phyloP scores from a whole-genome alignment of 2,329 filamentous ascomycete species.

The Blastomyces percursus region DNA sequence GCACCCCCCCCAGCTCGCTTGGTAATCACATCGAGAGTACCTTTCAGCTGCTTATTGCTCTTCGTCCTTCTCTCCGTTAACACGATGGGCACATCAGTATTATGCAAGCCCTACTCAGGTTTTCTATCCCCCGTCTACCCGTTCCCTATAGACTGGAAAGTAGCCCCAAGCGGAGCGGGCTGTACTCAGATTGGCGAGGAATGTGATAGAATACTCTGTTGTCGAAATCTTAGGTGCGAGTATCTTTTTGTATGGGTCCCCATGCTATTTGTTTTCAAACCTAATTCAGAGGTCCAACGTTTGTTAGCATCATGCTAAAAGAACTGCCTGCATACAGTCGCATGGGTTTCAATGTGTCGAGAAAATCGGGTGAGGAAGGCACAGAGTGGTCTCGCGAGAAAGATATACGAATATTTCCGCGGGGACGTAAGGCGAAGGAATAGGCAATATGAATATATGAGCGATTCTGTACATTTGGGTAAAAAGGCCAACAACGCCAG shows the following conservation, averaged over 20 bases:
- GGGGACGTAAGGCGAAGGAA: background rate
- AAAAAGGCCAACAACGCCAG: background rate
- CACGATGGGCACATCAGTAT: background rate
- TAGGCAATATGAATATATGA: background rate
- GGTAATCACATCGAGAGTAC: background rate
- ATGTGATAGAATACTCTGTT: background rate
- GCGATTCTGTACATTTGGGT: background rate
- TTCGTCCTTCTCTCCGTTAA: background rate
- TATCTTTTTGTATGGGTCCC: background rate
- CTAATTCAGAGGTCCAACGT: background rate
- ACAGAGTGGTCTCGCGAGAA: background rate
- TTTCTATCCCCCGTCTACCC: background rate
- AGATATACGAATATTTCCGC: background rate
- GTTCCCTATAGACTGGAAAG: background rate
- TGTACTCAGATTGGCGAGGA: constrained; percentile 1
- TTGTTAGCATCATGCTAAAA: background rate
- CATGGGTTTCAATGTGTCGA: constrained; percentile 1
- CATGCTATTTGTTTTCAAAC: background rate
- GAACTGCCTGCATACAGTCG: background rate
- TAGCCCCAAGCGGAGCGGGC: background rate
- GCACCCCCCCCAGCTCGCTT: background rate
- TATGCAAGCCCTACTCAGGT: background rate
- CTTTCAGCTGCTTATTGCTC: background rate
- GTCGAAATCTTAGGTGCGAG: constrained; percentile 1
- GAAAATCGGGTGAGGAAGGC: background rate